Percentiles rank a stretch among this genome's conserved stretches.
Conservation (phyloP, 768 basidiomycete genomes). For the Amanita molliuscula region DNA sequence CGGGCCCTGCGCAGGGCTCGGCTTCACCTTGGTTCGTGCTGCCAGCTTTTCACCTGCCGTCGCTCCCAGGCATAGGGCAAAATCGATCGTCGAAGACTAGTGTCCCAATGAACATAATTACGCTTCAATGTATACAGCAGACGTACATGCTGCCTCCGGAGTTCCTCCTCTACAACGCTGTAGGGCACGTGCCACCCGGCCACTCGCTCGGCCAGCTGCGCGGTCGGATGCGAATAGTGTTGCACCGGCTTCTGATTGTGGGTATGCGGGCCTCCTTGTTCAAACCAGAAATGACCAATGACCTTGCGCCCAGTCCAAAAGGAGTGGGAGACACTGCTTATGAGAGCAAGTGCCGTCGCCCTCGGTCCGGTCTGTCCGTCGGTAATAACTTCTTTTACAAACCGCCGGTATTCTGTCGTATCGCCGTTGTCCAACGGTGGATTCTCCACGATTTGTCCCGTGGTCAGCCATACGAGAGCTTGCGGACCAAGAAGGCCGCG, state of each 20-base stretch:
- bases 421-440: conserved; percentile 93
- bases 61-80: conserved; percentile 88
- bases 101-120: neutral
- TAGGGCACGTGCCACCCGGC: conserved; percentile 85
- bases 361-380: conserved; percentile 92
- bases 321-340: conserved; percentile 68
- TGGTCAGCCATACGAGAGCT: conserved; percentile 90
- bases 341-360: conserved; percentile 80
- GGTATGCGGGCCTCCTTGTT: conserved; percentile 37
- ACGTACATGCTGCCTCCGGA: conserved; percentile 92
- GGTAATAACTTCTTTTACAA: conserved; percentile 92
- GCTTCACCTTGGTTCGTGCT: conserved; percentile 65
- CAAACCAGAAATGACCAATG: conserved; percentile 68
- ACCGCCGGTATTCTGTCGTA: conserved; percentile 88
- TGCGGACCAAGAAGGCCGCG: conserved; percentile 85
- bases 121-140: conserved; percentile 10
- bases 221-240: conserved; percentile 73
- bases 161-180: conserved; percentile 81
- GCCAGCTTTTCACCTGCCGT: conserved; percentile 77
- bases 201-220: conserved; percentile 81
- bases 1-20: conserved; percentile 27
- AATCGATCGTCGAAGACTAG: conserved; percentile 96
- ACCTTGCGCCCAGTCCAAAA: conserved; percentile 81
- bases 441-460: conserved; percentile 74
- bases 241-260: conserved; percentile 46